Conservation (phyloP, 306 rosid species). For the Citrullus amarus region DNA sequence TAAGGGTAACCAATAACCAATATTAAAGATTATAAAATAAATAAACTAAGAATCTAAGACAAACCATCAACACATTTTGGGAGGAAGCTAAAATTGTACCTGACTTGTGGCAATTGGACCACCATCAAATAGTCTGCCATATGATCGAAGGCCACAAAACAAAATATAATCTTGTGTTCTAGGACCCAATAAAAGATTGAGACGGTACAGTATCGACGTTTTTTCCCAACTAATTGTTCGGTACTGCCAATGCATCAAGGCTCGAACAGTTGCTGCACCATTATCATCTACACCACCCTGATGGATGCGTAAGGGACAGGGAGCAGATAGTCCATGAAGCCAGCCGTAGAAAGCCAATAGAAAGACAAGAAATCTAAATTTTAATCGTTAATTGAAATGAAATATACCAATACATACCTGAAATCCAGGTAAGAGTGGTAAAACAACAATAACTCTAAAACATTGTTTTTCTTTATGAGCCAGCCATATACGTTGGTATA, state of each 20-base stretch:
- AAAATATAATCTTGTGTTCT: slow-evolving; percentile 36
- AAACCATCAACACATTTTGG: background rate
- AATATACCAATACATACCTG: slow-evolving; percentile 18
- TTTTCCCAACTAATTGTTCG: slow-evolving; percentile 37
- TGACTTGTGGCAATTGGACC: slow-evolving; percentile 41
- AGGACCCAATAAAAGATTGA: slow-evolving; percentile 21
- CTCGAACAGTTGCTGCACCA: slow-evolving; percentile 46
- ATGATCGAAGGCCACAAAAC: slow-evolving; percentile 34
- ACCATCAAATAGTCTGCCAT: slow-evolving; percentile 34
- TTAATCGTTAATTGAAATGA: background rate
- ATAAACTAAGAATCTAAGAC: background rate
- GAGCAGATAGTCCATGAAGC: background rate
- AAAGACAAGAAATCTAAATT: background rate
- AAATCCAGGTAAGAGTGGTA: slow-evolving; percentile 42
- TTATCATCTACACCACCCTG: slow-evolving; percentile 40
- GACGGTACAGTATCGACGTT: slow-evolving; percentile 29
- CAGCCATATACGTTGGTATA: slow-evolving; percentile 25
- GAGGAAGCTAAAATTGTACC: slow-evolving; percentile 12
- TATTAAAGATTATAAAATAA: background rate
- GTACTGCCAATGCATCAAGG: slow-evolving; percentile 45
- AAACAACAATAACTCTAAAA: slow-evolving; percentile 30
- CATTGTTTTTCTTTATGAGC: slow-evolving; percentile 30
- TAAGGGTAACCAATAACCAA: background rate
- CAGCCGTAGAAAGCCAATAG: background rate
- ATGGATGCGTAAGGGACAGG: background rate